Conservation (phyloP, 2,329 filamentous ascomycete species). For the Claviceps arundinis region DNA sequence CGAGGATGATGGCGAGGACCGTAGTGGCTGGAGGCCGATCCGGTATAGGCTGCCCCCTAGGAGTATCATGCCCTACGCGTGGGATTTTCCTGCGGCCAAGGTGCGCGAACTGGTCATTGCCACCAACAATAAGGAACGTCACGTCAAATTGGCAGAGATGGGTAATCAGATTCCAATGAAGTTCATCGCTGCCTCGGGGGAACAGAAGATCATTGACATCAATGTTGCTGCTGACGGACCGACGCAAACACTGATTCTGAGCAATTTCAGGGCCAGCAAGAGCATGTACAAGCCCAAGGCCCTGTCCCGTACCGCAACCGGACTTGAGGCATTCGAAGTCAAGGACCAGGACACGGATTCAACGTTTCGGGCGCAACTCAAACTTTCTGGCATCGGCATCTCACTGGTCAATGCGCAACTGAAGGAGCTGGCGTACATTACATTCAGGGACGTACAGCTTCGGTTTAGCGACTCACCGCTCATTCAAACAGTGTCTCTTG, state of each 20-base stretch:
- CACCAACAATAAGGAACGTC: constrained; percentile 46
- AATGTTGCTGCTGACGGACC: constrained; percentile 93
- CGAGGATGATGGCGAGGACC: constrained; percentile 73
- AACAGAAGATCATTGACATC: constrained; percentile 85
- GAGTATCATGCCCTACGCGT: constrained; percentile 98
- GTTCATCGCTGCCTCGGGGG: constrained; percentile 52
- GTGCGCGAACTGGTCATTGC: constrained; percentile 78
- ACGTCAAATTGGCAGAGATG: constrained; percentile 92
- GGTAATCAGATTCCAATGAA: constrained; percentile 94
- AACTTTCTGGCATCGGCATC: constrained; percentile 79
- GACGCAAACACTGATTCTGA: constrained; percentile 85
- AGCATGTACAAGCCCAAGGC: constrained; percentile 65
- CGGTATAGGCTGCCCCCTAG: constrained; percentile 82
- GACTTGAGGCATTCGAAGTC: constrained; percentile 65
- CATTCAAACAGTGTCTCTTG: constrained; percentile 81
- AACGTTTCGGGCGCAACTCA: constrained; percentile 79
- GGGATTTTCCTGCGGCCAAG: constrained; percentile 98
- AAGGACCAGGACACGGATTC: constrained; percentile 82
- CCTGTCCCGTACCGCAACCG: constrained; percentile 32
- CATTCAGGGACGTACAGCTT: constrained; percentile 78
- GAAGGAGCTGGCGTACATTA: constrained; percentile 86
- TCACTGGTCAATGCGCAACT: constrained; percentile 88
- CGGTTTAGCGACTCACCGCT: constrained; percentile 87
- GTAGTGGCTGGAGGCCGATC: constrained; percentile 83
- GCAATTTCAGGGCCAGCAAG: constrained; percentile 85